These are phyloP conservation scores for Elsinoe ampelina DNA, from an alignment of 2,329 filamentous ascomycete genomes.

Conservation along the genomic window DNA sequence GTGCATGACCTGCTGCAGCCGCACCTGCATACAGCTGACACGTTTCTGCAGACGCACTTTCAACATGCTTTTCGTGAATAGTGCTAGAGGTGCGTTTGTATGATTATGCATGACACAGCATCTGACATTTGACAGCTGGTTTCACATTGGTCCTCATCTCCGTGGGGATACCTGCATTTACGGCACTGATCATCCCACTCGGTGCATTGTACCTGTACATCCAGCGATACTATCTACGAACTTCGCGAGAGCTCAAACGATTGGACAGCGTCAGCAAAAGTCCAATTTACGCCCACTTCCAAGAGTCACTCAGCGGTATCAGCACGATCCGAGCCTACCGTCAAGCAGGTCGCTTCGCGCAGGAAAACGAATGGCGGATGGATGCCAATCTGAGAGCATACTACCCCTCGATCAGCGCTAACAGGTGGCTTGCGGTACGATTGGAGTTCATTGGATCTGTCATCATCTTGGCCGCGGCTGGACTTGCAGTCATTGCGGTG, in stretches of 20 bases:
- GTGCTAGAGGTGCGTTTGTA: conserved; percentile 37
- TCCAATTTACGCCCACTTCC: conserved; percentile 96
- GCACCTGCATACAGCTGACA: conserved; percentile 22
- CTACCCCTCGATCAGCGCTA: conserved; percentile 87
- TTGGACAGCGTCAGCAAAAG: conserved; percentile 91
- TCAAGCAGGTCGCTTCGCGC: conserved; percentile 75
- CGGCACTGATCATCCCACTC: conserved; percentile 72
- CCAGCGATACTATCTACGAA: conserved; percentile 92
- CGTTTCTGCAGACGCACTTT: conserved; percentile 58
- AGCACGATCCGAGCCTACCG: conserved; percentile 92
- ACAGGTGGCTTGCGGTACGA: conserved; percentile 84
- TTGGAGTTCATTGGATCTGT: conserved; percentile 92
- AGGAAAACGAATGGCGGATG: conserved; percentile 95
- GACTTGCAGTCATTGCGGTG: conserved; percentile 73
- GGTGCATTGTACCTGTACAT: conserved; percentile 79
- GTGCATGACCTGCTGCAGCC: conserved; percentile 21
- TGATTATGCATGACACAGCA: conserved; percentile 6
- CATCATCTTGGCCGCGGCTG: conserved; percentile 80
- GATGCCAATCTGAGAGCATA: conserved; percentile 91
- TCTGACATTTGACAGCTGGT: conserved; percentile 32
- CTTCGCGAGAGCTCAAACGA: conserved; percentile 90
- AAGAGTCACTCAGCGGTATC: conserved; percentile 89
- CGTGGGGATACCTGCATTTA: conserved; percentile 68
- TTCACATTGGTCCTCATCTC: conserved; percentile 87
- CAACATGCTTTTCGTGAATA: conserved; percentile 65